Base-by-base conservation (phyloP, 2,329 filamentous ascomycete genomes). In the Colletotrichum spinosum region DNA sequence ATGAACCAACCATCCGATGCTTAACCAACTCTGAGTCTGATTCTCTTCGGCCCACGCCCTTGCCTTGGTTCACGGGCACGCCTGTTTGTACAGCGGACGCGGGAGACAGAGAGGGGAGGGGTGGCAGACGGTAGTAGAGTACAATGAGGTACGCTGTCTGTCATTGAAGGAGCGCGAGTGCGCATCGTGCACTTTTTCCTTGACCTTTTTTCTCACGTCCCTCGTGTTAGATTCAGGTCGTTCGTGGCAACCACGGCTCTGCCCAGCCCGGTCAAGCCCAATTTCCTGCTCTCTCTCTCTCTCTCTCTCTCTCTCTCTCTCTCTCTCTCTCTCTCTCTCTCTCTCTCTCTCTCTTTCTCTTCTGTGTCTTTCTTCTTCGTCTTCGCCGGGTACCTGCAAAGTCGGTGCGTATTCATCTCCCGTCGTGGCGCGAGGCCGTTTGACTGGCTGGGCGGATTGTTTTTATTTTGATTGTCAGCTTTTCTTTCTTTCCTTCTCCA, bases 241-340 rank as follows among this genome's bases (percentile, higher is more conserved):
- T 55, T 50, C 45, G 55, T 65, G 56, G 17, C 38, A 60, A 55
- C 51, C 39, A 61, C 41, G 57, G 51, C 41, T 55, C 46, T 51
- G 57, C 49, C 37, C 50, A 49, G 41, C 46, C 46, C 62, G 58
- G 37, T 42, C 62, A 60, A 57, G 50, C 61, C 44, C 51, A 39
- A 44, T 52, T 33, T 13, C 33, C 48, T 51, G 10, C 56, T 61
- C 38, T 48, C 8, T 33, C 34, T 42, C 17, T 17, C 25, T 44
- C 17, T 38, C 17, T 55, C 45, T 50, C 42, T 38, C 13, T 34
- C 25, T 25, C 15, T 15, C 15, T 15, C 15, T 17, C 15, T 17
- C 15, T 17, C 45, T 58, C 33, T 50, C 45, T 4, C 55, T n/a
- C 46, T 17, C 46, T 41, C 49, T 52, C 25, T 44, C 17, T 38